Base-by-base conservation (phyloP, 257 asterid genomes). In the Catharanthus roseus region DNA sequence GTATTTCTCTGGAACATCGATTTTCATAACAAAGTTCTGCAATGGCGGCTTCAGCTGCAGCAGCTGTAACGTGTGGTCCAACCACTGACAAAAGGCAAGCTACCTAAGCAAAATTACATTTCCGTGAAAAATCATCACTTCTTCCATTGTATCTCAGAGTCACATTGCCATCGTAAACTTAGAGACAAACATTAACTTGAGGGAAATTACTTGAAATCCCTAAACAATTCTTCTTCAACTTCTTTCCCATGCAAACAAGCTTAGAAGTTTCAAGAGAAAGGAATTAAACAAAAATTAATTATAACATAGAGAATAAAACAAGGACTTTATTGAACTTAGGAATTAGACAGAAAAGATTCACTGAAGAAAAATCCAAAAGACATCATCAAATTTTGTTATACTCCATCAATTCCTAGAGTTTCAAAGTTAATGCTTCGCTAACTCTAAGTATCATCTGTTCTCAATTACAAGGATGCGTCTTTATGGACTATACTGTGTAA, bases 11-110 rank as follows among this genome's bases (percentile, higher is more conserved):
- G 10, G 96, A 78, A 83, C 98, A 93, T 65, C 88, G 89, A 70
- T 89, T 93, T 78, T 91, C 98, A 54, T 80, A 85, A 83, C 97
- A 93, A 81, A 93, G 97, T 33, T 93, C 92, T 18, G 91, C 77
- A 72, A 91, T 85, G 63, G 96, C 96, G 76, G 98, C 98, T 77
- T 91, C 97, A 70, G 92, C 90, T 45, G 95, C 98, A 68, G 87
- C 86, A 69, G 91, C 90, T 64, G 91, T 75, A 72, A 88, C 82
- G 56, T 81, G 86, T 45, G 92, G 95, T 16, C 92, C 97, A 83
- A 93, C 83, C 81, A 82, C 83, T 65, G 86, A 74, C 33, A 96
- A 86, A 68, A 93, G 86, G 44, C 83, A 86, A 70, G 89, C 86
- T 53, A 91, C 96, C 98, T 93, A 80, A 74, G 24, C 36, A 65